Evolutionary conservation across 805 yeast genomes (phyloP), one percentile per base, ranked within the genome.

Genomic region (Isabelozyma pseudorhagii): DNA sequence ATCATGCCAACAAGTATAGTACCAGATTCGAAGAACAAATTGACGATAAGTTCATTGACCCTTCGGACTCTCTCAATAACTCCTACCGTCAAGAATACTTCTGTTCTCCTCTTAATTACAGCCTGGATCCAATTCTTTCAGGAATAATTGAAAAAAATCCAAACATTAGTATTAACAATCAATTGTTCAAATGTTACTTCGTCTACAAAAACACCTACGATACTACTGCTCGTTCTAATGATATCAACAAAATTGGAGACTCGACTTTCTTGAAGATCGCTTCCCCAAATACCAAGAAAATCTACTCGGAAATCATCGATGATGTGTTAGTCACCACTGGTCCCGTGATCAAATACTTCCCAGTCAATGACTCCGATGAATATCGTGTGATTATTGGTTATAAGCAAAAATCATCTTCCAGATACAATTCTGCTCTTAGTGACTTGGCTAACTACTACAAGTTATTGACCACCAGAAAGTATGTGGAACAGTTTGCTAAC

Each of bases 401-500:
- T 74, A 87, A 85, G 59, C 91, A 87, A 66, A 83, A 84, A 54
- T 77, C 96, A 25, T 85, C 97, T 10, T 86, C 94, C 44, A 85
- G 90, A 57, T 93, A 87, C 74, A 89, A 85, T 68, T 83, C 96
- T 36, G 96, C 97, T 17, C 78, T 93, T 53, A 80, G 89, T 46
- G 87, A 92, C 54, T 78, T 93, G 66, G 92, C 92, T 60, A 87
- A 87, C 66, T 94, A 90, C 76, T 93, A 93, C 71, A 87, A 90
- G 54, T 79, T 94, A 58, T 80, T 82, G 43, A 83, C 92, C 51
- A 84, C 94, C 46, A 83, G 97, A 68, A 91, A 91, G 72, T 94
- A 92, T 65, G 91, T 94, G 50, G 99, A 93, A 69, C 94, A 92
- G 66, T 94, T 93, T 66, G 78, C 92, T 56, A 90, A 92, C 64